Evolutionary conservation across 352 stramenopile species (phyloP), one percentile per base, ranked within the genome.

Genomic region (Peronospora belbahrii): DNA sequence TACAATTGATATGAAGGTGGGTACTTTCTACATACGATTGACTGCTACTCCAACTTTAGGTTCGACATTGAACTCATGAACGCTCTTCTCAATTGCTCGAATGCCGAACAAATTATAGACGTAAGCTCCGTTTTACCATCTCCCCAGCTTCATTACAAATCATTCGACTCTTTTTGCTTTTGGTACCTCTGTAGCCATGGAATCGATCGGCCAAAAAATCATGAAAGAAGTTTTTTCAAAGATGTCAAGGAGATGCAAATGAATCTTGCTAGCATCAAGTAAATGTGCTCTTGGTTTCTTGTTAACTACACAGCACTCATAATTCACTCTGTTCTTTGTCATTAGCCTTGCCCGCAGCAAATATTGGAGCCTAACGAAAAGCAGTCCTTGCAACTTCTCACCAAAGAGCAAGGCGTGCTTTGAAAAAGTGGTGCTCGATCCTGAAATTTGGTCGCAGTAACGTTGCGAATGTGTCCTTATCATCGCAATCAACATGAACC

Each of bases 181-280:
- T n/a, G n/a, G n/a, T n/a, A n/a, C n/a, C n/a, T 7, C 23, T 49
- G 18, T 43, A 85, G 68, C 8, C 67, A 56, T 41, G 56, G 59
- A 30, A 62, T 88, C 32, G 61, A 71, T 48, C 71, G 81, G 2
- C 81, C 81, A n/a, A 36, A 92, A 89, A 52, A 88, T 90, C 54
- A 98, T 98, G 93, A 80, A 95, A 56, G 66, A 88, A n/a, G n/a
- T 53, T 98, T 98, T 65, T 98, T 98, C 67, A 69, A 86, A 36
- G 88, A 97, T 50, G 89, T 98, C 8, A 91, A 98, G 47, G 69
- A 84, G 2, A 97, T 98, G 66, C 95, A 98, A 59, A 70, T 65
- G 25, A 84, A 97, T 43, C 93, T 98, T 48, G 70, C 83, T 28
- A 88, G 83, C 28, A 95, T 98, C 39, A 83, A 62, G 65, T 81